phyloP scores from a whole-genome alignment of 768 basidiomycete genomes.

The Trametopsis cervina region DNA sequence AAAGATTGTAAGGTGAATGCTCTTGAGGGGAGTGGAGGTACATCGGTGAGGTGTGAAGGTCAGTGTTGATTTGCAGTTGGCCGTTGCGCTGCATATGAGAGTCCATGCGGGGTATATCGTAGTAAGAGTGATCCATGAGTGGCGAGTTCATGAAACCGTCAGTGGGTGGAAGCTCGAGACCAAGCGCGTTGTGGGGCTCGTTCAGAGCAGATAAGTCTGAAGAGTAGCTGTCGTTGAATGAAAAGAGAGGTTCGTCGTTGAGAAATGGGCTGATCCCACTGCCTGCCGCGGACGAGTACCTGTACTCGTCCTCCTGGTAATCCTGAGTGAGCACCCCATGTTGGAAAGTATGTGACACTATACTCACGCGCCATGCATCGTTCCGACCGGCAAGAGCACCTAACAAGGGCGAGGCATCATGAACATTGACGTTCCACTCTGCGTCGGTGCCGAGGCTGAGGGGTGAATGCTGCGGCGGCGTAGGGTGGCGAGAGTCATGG shows the following conservation, averaged over 20 bases:
- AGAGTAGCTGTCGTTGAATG: background rate
- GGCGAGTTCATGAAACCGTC: background rate
- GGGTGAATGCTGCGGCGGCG: too few relatives aligned
- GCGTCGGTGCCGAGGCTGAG: background rate
- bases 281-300: background rate
- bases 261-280: background rate
- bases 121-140: background rate
- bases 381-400: background rate
- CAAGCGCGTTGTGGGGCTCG: conserved; percentile 1
- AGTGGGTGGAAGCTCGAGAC: background rate
- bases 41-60: background rate
- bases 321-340: too few relatives aligned
- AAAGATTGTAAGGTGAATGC: background rate
- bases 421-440: background rate
- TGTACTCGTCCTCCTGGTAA: background rate
- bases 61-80: conserved; percentile 6
- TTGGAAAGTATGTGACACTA: too few relatives aligned
- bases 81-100: background rate
- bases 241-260: background rate
- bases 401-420: background rate
- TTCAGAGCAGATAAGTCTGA: background rate
- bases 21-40: background rate
- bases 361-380: too few relatives aligned
- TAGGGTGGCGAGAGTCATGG: background rate
- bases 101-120: background rate